These are phyloP conservation scores for Tetracladium marchalianum DNA, from an alignment of 495 filamentous ascomycete genomes.

Conservation along the genomic window DNA sequence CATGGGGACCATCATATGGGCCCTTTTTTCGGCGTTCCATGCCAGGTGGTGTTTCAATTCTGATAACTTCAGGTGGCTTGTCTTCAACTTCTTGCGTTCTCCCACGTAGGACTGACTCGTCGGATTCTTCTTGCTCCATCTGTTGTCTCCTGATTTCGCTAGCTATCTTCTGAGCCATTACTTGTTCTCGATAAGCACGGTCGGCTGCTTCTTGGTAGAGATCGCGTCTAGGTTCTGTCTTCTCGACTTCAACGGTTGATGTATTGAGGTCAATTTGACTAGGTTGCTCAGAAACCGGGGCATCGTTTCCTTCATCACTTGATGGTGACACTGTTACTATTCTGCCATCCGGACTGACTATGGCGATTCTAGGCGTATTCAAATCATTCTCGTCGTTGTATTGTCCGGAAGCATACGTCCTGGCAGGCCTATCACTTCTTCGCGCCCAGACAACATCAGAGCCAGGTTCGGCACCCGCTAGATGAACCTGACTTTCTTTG, in stretches of 20 bases:
- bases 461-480: too few relatives aligned
- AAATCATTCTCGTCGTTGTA: too few relatives aligned
- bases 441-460: too few relatives aligned
- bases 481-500: too few relatives aligned
- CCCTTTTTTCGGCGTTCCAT: slow-evolving; percentile 3
- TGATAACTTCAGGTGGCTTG: not conserved
- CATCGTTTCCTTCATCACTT: too few relatives aligned
- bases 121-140: not conserved
- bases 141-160: not conserved
- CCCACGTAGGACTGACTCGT: not conserved
- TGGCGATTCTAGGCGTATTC: too few relatives aligned
- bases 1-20: not conserved
- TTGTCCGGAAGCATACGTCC: too few relatives aligned
- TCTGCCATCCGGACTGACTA: too few relatives aligned
- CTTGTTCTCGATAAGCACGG: not conserved
- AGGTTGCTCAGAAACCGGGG: too few relatives aligned
- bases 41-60: not conserved
- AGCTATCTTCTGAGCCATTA: not conserved
- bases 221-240: not conserved
- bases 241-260: not conserved
- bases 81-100: slow-evolving; percentile 18
- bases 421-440: too few relatives aligned
- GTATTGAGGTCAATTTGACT: too few relatives aligned
- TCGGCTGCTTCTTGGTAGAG: not conserved
- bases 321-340: too few relatives aligned